phyloP scores from a whole-genome alignment of 164 flowering plant genomes.

The Kingdonia uniflora region DNA sequence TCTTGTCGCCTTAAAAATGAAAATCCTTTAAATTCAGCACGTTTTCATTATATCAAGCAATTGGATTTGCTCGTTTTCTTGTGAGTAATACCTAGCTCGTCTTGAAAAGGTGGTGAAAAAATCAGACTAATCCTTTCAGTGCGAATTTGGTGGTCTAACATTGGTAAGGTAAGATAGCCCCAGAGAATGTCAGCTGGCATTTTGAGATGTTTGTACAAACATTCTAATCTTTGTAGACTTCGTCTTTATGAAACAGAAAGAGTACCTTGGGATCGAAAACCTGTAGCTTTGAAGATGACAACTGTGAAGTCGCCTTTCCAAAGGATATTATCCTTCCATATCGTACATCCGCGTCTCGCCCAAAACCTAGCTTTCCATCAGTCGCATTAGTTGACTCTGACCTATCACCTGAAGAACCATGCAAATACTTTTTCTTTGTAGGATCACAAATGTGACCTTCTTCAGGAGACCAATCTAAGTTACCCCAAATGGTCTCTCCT shows the following conservation, averaged over 20 bases:
- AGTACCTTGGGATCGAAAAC: slow-evolving; percentile 25
- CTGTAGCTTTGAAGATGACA: slow-evolving; percentile 40
- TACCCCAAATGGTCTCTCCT: slow-evolving; percentile 78
- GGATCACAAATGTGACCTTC: slow-evolving; percentile 36
- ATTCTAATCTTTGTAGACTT: too few species aligned
- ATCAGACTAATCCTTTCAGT: too few species aligned
- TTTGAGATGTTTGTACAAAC: too few species aligned
- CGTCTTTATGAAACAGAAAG: background rate
- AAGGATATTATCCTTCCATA: slow-evolving; percentile 74
- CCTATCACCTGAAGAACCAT: slow-evolving; percentile 12
- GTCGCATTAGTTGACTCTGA: slow-evolving; percentile 21
- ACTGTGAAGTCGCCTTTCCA: slow-evolving; percentile 42
- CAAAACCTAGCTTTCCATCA: slow-evolving; percentile 21
- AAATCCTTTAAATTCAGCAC: too few species aligned
- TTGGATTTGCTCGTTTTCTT: too few species aligned
- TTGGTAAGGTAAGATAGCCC: too few species aligned
- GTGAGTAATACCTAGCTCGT: too few species aligned
- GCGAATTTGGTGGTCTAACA: too few species aligned
- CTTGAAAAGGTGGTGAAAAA: too few species aligned
- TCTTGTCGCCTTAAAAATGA: too few species aligned
- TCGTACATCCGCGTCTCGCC: slow-evolving; percentile 22
- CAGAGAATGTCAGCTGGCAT: too few species aligned
- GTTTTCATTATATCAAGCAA: too few species aligned
- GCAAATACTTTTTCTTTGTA: slow-evolving; percentile 15
- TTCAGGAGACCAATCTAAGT: slow-evolving; percentile 75